Percentiles rank a stretch among this genome's conserved stretches.
phyloP scores from a whole-genome alignment of 78 protist genomes.

The Isochrysis galbana region DNA sequence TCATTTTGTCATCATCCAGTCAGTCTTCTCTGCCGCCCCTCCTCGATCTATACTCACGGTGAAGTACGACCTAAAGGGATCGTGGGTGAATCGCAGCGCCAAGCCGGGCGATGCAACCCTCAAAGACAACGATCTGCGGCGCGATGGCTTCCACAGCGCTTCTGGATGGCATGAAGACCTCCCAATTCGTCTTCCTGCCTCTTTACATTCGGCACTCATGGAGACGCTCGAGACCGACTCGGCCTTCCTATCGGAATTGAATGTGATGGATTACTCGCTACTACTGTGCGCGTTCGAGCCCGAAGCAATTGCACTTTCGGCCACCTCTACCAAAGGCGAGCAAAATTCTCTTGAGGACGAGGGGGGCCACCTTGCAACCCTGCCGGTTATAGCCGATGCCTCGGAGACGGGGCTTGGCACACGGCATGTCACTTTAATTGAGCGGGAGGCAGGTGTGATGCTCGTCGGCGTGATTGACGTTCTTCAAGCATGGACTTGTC shows the following conservation, averaged over 20 bases:
- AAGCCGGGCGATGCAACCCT: background rate
- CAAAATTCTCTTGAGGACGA: background rate
- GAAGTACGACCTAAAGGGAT: constrained; percentile 60
- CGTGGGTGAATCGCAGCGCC: background rate
- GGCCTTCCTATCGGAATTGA: background rate
- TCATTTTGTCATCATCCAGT: constrained; percentile 42
- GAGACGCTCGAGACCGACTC: constrained; percentile 35
- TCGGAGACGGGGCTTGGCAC: too few species aligned
- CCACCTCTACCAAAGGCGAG: background rate
- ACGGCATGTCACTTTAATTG: too few species aligned
- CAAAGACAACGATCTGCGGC: constrained; percentile 38
- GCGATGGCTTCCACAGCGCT: background rate
- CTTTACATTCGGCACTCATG: background rate
- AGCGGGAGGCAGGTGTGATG: background rate
- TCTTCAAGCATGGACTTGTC: background rate
- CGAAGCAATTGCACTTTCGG: background rate
- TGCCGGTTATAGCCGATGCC: background rate
- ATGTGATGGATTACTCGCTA: constrained; percentile 61
- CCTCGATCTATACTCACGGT: too few species aligned
- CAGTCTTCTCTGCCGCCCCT: too few species aligned
- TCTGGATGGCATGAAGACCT: background rate
- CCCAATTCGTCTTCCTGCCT: background rate
- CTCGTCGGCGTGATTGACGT: background rate
- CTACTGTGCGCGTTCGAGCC: constrained; percentile 46
- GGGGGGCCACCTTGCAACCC: too few species aligned